Percentiles rank a stretch among this genome's conserved stretches.
These are phyloP conservation scores for Syncephalastrum racemosum DNA, from an alignment of 371 early-diverging fungal species.

Conservation along the genomic window DNA sequence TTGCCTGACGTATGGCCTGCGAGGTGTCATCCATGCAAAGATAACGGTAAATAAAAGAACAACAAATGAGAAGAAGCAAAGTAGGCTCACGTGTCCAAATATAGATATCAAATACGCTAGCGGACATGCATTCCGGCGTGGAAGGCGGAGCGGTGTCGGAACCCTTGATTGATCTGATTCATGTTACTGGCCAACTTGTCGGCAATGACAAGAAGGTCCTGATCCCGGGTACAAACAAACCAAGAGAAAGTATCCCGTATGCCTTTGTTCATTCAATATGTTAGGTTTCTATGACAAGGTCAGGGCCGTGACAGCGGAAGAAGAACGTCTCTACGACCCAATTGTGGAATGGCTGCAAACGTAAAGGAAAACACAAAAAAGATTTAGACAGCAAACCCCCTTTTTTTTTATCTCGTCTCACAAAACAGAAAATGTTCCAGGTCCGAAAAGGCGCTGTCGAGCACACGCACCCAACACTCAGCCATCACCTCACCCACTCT, in stretches of 20 bases:
- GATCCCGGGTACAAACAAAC: conserved; percentile 60
- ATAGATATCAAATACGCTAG: conserved; percentile 49
- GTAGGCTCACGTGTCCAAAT: background rate
- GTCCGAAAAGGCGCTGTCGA: conserved; percentile 16
- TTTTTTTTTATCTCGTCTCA: background rate
- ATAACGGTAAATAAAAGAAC: conserved; percentile 42
- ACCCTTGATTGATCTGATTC: conserved; percentile 74
- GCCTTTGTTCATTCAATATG: background rate
- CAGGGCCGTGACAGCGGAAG: conserved; percentile 47
- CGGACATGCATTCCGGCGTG: conserved; percentile 83
- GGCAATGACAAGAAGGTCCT: conserved; percentile 59
- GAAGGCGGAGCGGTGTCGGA: conserved; percentile 85
- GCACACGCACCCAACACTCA: conserved; percentile 36
- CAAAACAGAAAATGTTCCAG: conserved; percentile 8
- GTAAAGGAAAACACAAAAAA: no score
- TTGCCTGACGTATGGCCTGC: conserved; percentile 69
- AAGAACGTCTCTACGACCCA: conserved; percentile 57
- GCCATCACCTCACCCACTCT: conserved; percentile 29
- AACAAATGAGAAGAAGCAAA: background rate
- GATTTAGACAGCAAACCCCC: conserved; percentile 10
- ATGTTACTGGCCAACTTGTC: conserved; percentile 63
- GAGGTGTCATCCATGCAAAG: conserved; percentile 76
- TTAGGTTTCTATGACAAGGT: conserved; percentile 64
- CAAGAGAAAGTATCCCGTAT: background rate
- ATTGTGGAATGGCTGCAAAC: conserved; percentile 49